Evolutionary conservation across 2,329 filamentous ascomycete species (phyloP).

Genomic region (Didymella exigua): DNA sequence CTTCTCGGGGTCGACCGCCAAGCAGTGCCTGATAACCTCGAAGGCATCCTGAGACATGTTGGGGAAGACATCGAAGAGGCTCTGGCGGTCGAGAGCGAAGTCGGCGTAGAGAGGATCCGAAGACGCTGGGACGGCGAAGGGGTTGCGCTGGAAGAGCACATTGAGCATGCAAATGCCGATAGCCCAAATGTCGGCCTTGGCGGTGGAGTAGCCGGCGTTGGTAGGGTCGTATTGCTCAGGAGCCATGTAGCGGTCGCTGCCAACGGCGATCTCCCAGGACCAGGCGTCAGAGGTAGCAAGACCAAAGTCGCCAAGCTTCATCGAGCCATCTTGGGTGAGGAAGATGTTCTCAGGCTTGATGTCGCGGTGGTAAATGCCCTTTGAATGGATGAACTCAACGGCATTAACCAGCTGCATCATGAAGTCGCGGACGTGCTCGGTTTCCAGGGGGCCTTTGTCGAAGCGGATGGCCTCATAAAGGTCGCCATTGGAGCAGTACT

Average conservation of each 20-base stretch:
- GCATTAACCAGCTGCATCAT: slow-evolving; percentile 94
- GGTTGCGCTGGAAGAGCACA: slow-evolving; percentile 94
- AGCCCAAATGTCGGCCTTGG: slow-evolving; percentile 94
- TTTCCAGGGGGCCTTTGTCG: slow-evolving; percentile 86
- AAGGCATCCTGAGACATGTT: slow-evolving; percentile 99
- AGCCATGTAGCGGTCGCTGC: slow-evolving; percentile 98
- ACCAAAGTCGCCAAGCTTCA: slow-evolving; percentile 98
- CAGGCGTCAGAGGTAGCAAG: slow-evolving; percentile 86
- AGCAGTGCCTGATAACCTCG: slow-evolving; percentile 86
- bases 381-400: slow-evolving; percentile 86
- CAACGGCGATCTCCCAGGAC: slow-evolving; percentile 91
- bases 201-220: slow-evolving; percentile 86
- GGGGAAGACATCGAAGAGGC: slow-evolving; percentile 95
- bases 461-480: slow-evolving; percentile 95
- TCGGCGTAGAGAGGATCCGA: slow-evolving; percentile 93
- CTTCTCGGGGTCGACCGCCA: slow-evolving; percentile 89
- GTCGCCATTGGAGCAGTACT: slow-evolving; percentile 94
- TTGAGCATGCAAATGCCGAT: slow-evolving; percentile 97
- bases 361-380: slow-evolving; percentile 93
- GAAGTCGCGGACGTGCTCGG: slow-evolving; percentile 94
- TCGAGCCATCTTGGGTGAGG: slow-evolving; percentile 78
- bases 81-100: slow-evolving; percentile 91
- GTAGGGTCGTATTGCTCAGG: slow-evolving; percentile 95
- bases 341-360: slow-evolving; percentile 99
- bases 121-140: slow-evolving; percentile 87